Percentiles rank a stretch among this genome's conserved stretches.
Conservation (phyloP, 1,139 yeast species). For the Candida gigantensis region DNA sequence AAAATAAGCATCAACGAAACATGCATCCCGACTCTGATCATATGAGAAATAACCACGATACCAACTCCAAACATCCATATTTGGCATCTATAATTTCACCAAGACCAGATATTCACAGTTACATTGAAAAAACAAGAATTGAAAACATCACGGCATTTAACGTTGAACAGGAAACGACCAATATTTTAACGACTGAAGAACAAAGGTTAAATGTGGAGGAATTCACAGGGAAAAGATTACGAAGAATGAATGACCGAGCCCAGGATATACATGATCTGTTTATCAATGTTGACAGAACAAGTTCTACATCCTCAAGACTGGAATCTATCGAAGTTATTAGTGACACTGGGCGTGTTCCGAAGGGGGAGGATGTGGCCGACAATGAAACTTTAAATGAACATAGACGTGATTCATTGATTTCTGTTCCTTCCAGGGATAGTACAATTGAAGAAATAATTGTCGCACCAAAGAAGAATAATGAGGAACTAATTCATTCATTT, state of each 20-base stretch:
- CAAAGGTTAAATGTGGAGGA: not conserved
- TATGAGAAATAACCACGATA: not conserved
- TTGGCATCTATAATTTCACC: constrained; percentile 4
- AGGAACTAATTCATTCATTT: too few species aligned
- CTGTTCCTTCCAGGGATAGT: too few species aligned
- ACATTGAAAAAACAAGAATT: constrained; percentile 3
- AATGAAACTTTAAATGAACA: too few species aligned
- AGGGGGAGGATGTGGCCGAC: constrained; percentile 1
- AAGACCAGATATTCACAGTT: constrained; percentile 5
- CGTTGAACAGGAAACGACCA: constrained; percentile 1
- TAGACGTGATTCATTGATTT: too few species aligned
- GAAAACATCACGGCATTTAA: constrained; percentile 6
- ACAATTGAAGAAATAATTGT: too few species aligned
- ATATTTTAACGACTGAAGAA: constrained; percentile 1
- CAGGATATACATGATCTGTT: constrained; percentile 1
- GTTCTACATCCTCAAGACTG: not conserved
- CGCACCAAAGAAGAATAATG: too few species aligned
- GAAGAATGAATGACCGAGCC: not conserved
- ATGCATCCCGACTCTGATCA: not conserved
- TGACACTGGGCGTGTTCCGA: constrained; percentile 2
- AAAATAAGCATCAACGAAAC: not conserved
- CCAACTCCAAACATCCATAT: not conserved
- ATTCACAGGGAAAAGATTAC: too few species aligned
- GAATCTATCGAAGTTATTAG: constrained; percentile 5
- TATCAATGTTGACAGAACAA: not conserved